A percentile compares a stretch with the other conserved stretches of the same genome.
These are phyloP conservation scores for Psilocybe mexicana DNA, from an alignment of 1,284 basidiomycete genomes.

Conservation along the genomic window DNA sequence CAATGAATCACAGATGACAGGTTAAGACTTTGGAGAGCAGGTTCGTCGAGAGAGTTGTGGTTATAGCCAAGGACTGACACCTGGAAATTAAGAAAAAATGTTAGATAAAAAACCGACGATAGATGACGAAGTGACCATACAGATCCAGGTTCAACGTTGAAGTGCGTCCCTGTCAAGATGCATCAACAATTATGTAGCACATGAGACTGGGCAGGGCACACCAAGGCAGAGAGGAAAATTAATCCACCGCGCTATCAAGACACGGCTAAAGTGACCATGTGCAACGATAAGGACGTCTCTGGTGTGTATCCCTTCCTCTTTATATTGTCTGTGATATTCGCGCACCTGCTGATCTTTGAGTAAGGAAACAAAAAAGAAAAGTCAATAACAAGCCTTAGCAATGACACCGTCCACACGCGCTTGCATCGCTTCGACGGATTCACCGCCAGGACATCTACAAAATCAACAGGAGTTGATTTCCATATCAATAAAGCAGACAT, in stretches of 20 bases:
- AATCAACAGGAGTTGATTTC: background rate
- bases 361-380: background rate
- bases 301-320: conserved; percentile 60
- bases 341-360: conserved; percentile 53
- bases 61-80: conserved; percentile 75
- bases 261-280: conserved; percentile 85
- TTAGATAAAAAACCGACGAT: conserved; percentile 6
- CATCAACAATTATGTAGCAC: conserved; percentile 1
- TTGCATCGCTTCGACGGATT: conserved; percentile 79
- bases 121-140: conserved; percentile 40
- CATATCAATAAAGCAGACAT: conserved; percentile 16
- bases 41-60: conserved; percentile 75
- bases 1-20: conserved; percentile 53
- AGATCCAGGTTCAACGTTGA: conserved; percentile 81
- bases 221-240: conserved; percentile 66
- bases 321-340: conserved; percentile 73
- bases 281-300: conserved; percentile 78
- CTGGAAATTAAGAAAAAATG: conserved; percentile 33
- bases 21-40: conserved; percentile 73
- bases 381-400: conserved; percentile 47
- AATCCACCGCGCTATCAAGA: conserved; percentile 83
- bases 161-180: conserved; percentile 60
- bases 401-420: conserved; percentile 79
- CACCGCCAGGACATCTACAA: conserved; percentile 81
- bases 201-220: conserved; percentile 23